Evolutionary conservation across 371 early-diverging fungal species (phyloP), one percentile per base, ranked within the genome.

Genomic region (Mucor irregularis): DNA sequence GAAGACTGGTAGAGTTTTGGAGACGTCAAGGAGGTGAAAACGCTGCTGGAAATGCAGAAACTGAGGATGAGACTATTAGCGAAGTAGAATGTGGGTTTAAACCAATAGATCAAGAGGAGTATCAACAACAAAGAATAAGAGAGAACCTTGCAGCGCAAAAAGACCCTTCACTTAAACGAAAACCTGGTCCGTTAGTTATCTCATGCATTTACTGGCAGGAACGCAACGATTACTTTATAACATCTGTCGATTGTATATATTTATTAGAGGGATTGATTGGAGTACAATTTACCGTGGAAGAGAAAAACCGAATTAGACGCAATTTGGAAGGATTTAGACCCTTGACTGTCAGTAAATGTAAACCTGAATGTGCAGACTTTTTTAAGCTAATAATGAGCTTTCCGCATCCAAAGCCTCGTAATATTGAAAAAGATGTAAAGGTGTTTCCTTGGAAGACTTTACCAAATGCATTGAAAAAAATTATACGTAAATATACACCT

Each of bases 391-490:
- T 93, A 67, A 93, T 93, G 93, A 70, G 84, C 5, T 92, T 89
- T 59, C 84, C 87, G 0, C 81, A 85, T 58, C 92, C 93, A 25
- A 89, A 87, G 69, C 93, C 93, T 13, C 66, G 93, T 14, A 90
- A 92, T 59, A 91, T 91, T 53, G 92, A 92, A 66, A 93, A 93
- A 63, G 91, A 91, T 50, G 84, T 92, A 68, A 90, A 90, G 64
- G 90, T 90, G 0, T 92, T 90, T 69, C 76, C 80, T 5, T 92
- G 92, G 92, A 74, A 74, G 44, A 76, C 82, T 0, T 61, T 91
- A 10, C 79, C 82, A 0, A 72, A 73, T 25, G 89, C 87, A 0
- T 76, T 90, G 11, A 80, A 81, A 33, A 90, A 90, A 66, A 89
- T 91, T 49, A 82, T 90, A 10, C 69, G 81, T 61, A 90, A 89